Evolutionary conservation across 768 basidiomycete genomes (phyloP).

Genomic region (Boletus fagicola): DNA sequence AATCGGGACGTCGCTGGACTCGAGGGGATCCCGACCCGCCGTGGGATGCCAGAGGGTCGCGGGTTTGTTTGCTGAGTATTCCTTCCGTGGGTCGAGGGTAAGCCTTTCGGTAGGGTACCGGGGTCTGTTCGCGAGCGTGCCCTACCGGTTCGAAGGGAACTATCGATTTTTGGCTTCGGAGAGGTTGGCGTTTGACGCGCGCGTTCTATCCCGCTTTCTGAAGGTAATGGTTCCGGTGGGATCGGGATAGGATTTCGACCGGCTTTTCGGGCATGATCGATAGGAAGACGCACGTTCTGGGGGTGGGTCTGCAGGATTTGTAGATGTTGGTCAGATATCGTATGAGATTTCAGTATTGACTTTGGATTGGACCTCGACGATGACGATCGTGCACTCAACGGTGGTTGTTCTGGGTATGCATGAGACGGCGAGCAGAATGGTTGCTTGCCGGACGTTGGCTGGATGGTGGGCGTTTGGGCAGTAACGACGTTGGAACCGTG

Average conservation of each 20-base stretch:
- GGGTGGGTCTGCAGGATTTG: constrained; percentile 9
- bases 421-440: constrained; percentile 11
- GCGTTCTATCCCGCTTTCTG: constrained; percentile 9
- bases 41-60: constrained; percentile 28
- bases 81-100: constrained; percentile 3
- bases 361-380: constrained; percentile 35
- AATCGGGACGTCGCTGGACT: constrained; percentile 19
- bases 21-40: constrained; percentile 19
- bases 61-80: constrained; percentile 9
- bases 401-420: constrained; percentile 15
- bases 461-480: not conserved
- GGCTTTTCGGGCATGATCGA: constrained; percentile 14
- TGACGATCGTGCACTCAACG: constrained; percentile 7
- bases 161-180: constrained; percentile 10
- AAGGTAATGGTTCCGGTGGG: constrained; percentile 9
- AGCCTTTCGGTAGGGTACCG: constrained; percentile 15
- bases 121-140: constrained; percentile 33
- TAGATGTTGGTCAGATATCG: constrained; percentile 18
- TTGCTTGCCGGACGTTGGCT: constrained; percentile 3
- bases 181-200: constrained; percentile 4
- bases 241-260: constrained; percentile 8
- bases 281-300: constrained; percentile 7
- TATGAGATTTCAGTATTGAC: constrained; percentile 29
- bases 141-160: constrained; percentile 19
- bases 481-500: not conserved